Conservation (phyloP, 306 rosid species). For the Prunus mume region DNA sequence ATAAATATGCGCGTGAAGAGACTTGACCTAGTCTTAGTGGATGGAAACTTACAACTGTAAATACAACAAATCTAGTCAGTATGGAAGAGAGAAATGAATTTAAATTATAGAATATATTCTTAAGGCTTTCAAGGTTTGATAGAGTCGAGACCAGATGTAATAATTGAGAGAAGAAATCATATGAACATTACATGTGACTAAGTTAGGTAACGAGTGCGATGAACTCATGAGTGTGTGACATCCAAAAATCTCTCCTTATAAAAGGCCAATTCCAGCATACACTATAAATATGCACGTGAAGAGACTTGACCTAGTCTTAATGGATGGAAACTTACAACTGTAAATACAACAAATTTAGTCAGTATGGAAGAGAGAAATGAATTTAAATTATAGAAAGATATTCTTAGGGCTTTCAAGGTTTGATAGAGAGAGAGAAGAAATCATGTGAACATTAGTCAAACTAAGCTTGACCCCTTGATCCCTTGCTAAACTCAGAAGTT, state of each 20-base stretch:
- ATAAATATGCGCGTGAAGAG: too few species aligned
- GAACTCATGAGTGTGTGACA: too few species aligned
- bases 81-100: not conserved
- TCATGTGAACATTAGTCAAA: constrained; percentile 1
- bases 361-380: not conserved
- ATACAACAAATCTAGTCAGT: not conserved
- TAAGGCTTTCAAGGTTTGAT: not conserved
- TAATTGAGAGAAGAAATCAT: too few species aligned
- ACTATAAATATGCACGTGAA: too few species aligned
- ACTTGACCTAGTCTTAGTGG: not conserved
- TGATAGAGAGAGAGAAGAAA: not conserved
- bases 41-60: not conserved
- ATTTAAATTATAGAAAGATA: not conserved
- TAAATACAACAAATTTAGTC: not conserved
- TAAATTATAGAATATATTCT: not conserved
- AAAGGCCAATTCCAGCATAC: too few species aligned
- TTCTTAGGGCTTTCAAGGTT: not conserved
- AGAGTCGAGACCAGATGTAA: too few species aligned
- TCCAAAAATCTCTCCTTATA: too few species aligned
- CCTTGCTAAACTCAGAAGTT: constrained; percentile 5
- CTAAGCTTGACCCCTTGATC: not conserved
- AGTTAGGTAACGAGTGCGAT: too few species aligned
- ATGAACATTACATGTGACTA: too few species aligned
- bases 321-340: not conserved
- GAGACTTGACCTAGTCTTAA: not conserved